These are phyloP conservation scores for Brassica napus DNA, from an alignment of 345 rosid species.

Conservation along the genomic window DNA sequence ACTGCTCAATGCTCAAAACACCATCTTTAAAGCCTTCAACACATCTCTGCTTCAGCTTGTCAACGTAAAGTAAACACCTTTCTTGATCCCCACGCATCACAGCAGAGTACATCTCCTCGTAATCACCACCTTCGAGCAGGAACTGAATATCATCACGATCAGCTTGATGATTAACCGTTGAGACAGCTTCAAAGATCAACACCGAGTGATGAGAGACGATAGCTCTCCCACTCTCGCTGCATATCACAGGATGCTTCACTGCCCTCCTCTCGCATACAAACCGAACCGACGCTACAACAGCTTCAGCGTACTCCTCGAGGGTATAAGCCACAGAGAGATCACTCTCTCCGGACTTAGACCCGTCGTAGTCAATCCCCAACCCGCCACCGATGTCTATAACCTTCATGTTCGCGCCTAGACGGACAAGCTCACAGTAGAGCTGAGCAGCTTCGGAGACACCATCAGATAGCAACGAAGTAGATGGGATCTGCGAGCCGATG, in stretches of 20 bases:
- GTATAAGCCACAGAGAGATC: constrained; percentile 84
- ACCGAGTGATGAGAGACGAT: constrained; percentile 90
- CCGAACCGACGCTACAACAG: constrained; percentile 70
- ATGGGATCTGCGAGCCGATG: constrained; percentile 90
- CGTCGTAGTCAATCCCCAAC: constrained; percentile 89
- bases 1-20: constrained; percentile 65
- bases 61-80: constrained; percentile 64
- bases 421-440: constrained; percentile 85
- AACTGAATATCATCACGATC: constrained; percentile 43
- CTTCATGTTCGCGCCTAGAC: constrained; percentile 82
- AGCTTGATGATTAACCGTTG: not conserved
- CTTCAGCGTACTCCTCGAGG: constrained; percentile 81
- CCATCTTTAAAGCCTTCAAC: constrained; percentile 83
- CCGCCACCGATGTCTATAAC: constrained; percentile 90
- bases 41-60: constrained; percentile 73
- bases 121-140: constrained; percentile 65
- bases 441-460: constrained; percentile 86
- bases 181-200: constrained; percentile 76
- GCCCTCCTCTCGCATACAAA: constrained; percentile 69
- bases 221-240: constrained; percentile 93
- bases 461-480: constrained; percentile 65
- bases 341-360: constrained; percentile 78
- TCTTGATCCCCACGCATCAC: constrained; percentile 63
- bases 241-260: constrained; percentile 74
- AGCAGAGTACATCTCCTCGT: constrained; percentile 50